Base-by-base conservation (phyloP, 257 asterid genomes). In the Ilex aquifolium region DNA sequence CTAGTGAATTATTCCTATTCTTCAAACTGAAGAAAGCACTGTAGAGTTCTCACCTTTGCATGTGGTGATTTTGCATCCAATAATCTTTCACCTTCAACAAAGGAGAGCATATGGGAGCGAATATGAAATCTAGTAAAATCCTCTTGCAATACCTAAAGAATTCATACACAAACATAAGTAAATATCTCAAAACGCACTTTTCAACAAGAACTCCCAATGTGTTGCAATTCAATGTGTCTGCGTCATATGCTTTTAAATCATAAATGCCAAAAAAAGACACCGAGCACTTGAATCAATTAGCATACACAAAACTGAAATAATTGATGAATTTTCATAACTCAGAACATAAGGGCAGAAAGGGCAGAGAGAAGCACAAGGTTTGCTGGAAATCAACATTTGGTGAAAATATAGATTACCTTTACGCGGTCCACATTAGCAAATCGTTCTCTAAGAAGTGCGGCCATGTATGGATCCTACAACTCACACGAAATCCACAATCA, bases 381-480 rank as follows among this genome's bases (percentile, higher is more conserved):
- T 36, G 5, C 0, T 8, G 42, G 42, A 49, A 49, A 49, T 49
- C n/a, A 21, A 21, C 54, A 49, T 4, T 49, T 3, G 17, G 14
- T 3, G 5, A 1, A 49, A 49, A 3, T 3, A 53, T 7, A 53
- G 15, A 53, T 53, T 78, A 92, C 99, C 97, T 81, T 74, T 65
- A 93, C 92, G 13, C 76, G 36, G 61, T 67, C 85, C 44, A 64
- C 54, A 54, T 72, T 81, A 21, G 82, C 65, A 82, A 93, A 93
- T 13, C 97, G 85, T 76, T 93, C 97, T 59, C 77, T 82, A 57
- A 84, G 90, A 72, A 93, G 81, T 9, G 72, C 74, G 54, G 95
- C 97, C 97, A 93, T 93, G 69, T 87, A 73, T 3, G 99, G 95
- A 75, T 93, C 99, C 99, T 93, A 77, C 62, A 62, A 57, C 48